These are phyloP conservation scores for Leucaena leucocephala DNA, from an alignment of 306 rosid genomes.

Conservation along the genomic window DNA sequence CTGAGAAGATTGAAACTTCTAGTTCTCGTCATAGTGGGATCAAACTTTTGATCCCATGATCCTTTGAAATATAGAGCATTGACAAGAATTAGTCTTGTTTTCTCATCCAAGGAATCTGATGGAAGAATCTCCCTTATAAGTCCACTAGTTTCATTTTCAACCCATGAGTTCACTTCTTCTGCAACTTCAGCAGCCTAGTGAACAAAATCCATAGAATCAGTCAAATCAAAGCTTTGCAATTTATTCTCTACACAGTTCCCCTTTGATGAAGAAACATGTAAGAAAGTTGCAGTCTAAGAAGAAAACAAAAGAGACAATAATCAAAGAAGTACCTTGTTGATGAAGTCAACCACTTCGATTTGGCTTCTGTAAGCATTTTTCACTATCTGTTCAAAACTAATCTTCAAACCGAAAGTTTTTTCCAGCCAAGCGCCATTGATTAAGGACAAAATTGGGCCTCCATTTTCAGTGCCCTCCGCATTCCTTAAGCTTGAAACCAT, in stretches of 20 bases:
- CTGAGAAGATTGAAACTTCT: neutral
- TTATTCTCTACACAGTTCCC: neutral
- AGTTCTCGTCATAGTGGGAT: neutral
- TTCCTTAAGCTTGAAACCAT: neutral
- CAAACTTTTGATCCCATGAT: neutral
- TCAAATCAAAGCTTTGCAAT: neutral
- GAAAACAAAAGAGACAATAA: too few species aligned
- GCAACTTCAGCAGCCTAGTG: conserved; percentile 7
- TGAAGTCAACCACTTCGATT: conserved; percentile 21
- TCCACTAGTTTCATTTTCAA: conserved; percentile 31
- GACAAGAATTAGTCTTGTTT: neutral
- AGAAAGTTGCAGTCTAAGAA: too few species aligned
- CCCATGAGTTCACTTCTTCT: conserved; percentile 39
- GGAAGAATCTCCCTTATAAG: conserved; percentile 7
- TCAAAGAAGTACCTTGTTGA: conserved; percentile 7
- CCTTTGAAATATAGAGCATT: neutral
- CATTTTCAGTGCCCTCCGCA: neutral
- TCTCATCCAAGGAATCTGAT: neutral
- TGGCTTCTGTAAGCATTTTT: conserved; percentile 6
- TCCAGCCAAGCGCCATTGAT: conserved; percentile 27
- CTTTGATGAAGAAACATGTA: too few species aligned
- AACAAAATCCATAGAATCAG: neutral
- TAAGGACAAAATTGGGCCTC: conserved; percentile 1
- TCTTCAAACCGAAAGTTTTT: conserved; percentile 12
- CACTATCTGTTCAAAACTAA: neutral